phyloP scores from a whole-genome alignment of 352 stramenopile species.

The Globisporangium nodosum region DNA sequence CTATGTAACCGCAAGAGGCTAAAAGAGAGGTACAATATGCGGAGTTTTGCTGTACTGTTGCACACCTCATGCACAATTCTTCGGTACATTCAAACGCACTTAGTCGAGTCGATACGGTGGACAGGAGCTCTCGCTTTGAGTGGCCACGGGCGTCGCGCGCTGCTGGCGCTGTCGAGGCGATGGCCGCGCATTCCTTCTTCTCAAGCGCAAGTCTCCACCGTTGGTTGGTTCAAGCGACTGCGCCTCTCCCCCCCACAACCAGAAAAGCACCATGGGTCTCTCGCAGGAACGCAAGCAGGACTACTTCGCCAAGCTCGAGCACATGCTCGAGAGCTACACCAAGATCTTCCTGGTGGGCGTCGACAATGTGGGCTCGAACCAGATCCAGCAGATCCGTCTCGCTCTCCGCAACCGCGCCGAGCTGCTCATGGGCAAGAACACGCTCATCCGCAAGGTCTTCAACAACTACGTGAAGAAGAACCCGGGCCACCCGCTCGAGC shows the following conservation, averaged over 20 bases:
- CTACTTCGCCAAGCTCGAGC: constrained; percentile 97
- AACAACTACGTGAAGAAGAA: constrained; percentile 97
- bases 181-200: constrained; percentile 34
- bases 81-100: too few species aligned
- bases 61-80: too few species aligned
- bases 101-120: too few species aligned
- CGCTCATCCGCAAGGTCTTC: constrained; percentile 99
- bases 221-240: constrained; percentile 82
- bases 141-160: too few species aligned
- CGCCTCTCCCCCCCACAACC: constrained; percentile 30
- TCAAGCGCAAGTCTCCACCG: constrained; percentile 80
- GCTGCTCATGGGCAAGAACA: constrained; percentile 99
- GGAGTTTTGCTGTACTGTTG: too few species aligned
- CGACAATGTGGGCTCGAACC: constrained; percentile 99
- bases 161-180: too few species aligned
- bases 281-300: constrained; percentile 96
- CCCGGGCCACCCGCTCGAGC: constrained; percentile 92
- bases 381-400: constrained; percentile 98
- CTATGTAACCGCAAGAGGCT: too few species aligned
- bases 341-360: constrained; percentile 98
- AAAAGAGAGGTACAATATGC: too few species aligned
- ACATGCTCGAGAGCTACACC: constrained; percentile 94
- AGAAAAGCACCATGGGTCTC: constrained; percentile 85
- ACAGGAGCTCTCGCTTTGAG: too few species aligned
- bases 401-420: constrained; percentile 93